phyloP scores from a whole-genome alignment of 2,329 filamentous ascomycete genomes.

The Fusarium miscanthi region DNA sequence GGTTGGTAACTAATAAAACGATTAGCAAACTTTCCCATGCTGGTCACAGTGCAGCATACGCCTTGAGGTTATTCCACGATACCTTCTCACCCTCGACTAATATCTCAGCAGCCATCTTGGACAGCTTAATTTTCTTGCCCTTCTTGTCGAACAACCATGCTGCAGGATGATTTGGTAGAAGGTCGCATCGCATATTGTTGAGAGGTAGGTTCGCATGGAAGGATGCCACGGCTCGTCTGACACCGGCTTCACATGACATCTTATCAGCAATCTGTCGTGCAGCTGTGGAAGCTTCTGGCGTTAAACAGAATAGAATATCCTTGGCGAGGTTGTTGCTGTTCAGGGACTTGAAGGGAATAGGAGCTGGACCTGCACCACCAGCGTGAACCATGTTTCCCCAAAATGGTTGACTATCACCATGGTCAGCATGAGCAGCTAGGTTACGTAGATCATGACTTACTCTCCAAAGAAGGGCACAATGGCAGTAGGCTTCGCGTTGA shows the following conservation, averaged over 20 bases:
- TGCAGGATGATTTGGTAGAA: conserved; percentile 8
- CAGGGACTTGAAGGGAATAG: conserved; percentile 24
- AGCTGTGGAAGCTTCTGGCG: conserved; percentile 6
- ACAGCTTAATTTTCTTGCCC: conserved; percentile 13
- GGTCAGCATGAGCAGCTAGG: rapidly evolving
- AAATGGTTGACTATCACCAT: conserved; percentile 5
- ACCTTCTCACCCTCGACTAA: conserved; percentile 14
- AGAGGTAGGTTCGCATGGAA: conserved; percentile 41
- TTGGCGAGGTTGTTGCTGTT: conserved; percentile 17
- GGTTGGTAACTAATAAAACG: background rate
- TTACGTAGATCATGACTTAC: background rate
- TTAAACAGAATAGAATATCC: conserved; percentile 25
- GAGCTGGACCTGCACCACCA: conserved; percentile 22
- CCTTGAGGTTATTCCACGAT: conserved; percentile 20
- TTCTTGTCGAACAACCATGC: conserved; percentile 21
- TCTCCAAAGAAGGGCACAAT: conserved; percentile 79
- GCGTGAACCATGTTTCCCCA: conserved; percentile 37
- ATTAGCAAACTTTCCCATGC: background rate
- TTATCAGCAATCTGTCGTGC: conserved; percentile 11
- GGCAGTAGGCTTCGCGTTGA: conserved; percentile 74
- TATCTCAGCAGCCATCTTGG: conserved; percentile 29
- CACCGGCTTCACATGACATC: conserved; percentile 33
- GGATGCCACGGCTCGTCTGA: conserved; percentile 32
- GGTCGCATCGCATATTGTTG: conserved; percentile 29
- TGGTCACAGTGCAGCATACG: background rate